Evolutionary conservation across 805 yeast genomes (phyloP).

Genomic region (Pichia kluyveri): DNA sequence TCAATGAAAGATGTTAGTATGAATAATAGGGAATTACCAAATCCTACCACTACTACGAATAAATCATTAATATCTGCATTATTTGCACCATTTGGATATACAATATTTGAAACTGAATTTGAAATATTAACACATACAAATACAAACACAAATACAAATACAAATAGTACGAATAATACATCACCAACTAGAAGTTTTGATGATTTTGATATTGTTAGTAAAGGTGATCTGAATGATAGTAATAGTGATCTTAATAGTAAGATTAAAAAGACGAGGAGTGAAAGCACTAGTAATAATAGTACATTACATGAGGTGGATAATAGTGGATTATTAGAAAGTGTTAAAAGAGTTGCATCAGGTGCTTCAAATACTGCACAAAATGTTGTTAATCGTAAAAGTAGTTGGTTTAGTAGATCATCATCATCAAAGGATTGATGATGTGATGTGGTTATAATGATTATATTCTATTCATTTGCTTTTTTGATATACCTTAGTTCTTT

Average conservation of each 20-base stretch:
- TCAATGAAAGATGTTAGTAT: background rate
- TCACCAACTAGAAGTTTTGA: slow-evolving; percentile 13
- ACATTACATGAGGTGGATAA: background rate
- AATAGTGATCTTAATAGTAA: background rate
- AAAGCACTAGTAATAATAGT: background rate
- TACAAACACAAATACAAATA: background rate
- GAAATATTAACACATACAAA: background rate
- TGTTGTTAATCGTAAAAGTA: background rate
- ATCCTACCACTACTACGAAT: background rate
- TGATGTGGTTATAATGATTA: background rate
- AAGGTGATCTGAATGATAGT: slow-evolving; percentile 1
- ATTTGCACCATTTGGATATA: slow-evolving; percentile 5
- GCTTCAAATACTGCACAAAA: background rate
- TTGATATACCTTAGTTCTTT: background rate
- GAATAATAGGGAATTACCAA: background rate
- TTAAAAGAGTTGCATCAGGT: background rate
- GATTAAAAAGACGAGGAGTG: background rate
- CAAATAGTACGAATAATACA: background rate
- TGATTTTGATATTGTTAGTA: slow-evolving; percentile 41
- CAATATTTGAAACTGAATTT: background rate
- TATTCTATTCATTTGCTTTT: too few species aligned
- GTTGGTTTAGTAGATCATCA: slow-evolving; percentile 5
- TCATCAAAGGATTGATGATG: background rate
- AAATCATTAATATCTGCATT: background rate
- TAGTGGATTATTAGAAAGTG: background rate